A percentile compares a stretch with the other conserved stretches of the same genome.
Evolutionary conservation across 257 asterid genomes (phyloP).

Genomic region (Jasminum sambac): DNA sequence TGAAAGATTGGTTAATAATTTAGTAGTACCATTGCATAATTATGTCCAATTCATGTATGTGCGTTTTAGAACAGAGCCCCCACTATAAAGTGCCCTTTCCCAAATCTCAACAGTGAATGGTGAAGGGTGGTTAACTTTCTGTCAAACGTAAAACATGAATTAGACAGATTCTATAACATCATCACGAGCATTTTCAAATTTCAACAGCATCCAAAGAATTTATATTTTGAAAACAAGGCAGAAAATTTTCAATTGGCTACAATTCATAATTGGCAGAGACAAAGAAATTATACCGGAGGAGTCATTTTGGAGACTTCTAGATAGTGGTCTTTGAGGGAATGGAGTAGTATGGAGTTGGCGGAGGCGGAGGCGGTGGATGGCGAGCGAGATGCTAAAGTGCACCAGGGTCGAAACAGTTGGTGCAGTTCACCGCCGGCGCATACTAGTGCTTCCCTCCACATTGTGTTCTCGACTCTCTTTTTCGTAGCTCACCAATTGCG

Average conservation of each 20-base stretch:
- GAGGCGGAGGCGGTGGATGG: constrained; percentile 54
- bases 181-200: constrained; percentile 11
- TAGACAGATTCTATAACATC: neutral
- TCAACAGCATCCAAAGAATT: neutral
- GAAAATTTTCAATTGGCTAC: neutral
- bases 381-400: constrained; percentile 38
- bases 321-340: constrained; percentile 92
- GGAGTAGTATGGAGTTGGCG: constrained; percentile 70
- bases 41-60: too few relatives aligned
- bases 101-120: constrained; percentile 77
- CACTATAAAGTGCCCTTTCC: constrained; percentile 75
- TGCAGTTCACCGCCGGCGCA: constrained; percentile 41
- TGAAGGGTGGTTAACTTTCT: constrained; percentile 91
- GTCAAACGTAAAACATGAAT: constrained; percentile 23
- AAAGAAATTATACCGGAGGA: constrained; percentile 60
- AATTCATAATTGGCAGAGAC: neutral
- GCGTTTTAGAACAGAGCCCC: constrained; percentile 80
- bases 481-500: neutral
- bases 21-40: too few relatives aligned
- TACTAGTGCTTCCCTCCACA: constrained; percentile 54
- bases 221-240: constrained; percentile 1
- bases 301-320: constrained; percentile 81
- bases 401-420: constrained; percentile 38
- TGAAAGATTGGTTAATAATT: too few relatives aligned
- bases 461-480: neutral